phyloP scores from a whole-genome alignment of 345 rosid species.

The Gossypium stocksii region DNA sequence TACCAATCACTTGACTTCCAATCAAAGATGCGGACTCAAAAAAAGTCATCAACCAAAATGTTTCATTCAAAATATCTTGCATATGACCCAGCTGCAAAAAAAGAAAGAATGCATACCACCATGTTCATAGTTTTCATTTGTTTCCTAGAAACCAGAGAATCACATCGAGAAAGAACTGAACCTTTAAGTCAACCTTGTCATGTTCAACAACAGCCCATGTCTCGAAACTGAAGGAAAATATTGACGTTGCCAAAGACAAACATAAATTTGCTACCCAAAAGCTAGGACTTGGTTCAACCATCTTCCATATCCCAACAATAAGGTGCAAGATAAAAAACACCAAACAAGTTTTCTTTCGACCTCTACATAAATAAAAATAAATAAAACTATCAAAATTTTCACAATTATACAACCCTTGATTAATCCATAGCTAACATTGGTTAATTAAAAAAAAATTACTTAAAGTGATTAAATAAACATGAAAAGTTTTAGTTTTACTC shows the following conservation, averaged over 20 bases:
- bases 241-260: conserved; percentile 62
- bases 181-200: conserved; percentile 54
- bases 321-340: conserved; percentile 67
- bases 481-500: conserved; percentile 22
- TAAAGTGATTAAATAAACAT: neutral
- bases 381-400: conserved; percentile 4
- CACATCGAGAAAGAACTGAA: neutral
- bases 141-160: neutral
- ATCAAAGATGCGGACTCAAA: conserved; percentile 69
- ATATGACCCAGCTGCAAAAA: conserved; percentile 71
- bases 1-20: conserved; percentile 71
- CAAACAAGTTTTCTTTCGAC: conserved; percentile 69
- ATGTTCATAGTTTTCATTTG: neutral
- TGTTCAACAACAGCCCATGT: conserved; percentile 80
- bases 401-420: neutral
- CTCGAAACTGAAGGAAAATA: conserved; percentile 78
- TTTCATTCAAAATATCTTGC: conserved; percentile 66
- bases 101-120: conserved; percentile 9
- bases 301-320: conserved; percentile 71
- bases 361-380: conserved; percentile 38
- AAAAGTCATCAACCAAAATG: conserved; percentile 86
- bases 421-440: neutral
- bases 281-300: conserved; percentile 44
- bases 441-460: neutral
- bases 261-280: conserved; percentile 55